These are phyloP conservation scores for Serpula lacrymans DNA, from an alignment of 768 basidiomycete genomes.

Conservation along the genomic window DNA sequence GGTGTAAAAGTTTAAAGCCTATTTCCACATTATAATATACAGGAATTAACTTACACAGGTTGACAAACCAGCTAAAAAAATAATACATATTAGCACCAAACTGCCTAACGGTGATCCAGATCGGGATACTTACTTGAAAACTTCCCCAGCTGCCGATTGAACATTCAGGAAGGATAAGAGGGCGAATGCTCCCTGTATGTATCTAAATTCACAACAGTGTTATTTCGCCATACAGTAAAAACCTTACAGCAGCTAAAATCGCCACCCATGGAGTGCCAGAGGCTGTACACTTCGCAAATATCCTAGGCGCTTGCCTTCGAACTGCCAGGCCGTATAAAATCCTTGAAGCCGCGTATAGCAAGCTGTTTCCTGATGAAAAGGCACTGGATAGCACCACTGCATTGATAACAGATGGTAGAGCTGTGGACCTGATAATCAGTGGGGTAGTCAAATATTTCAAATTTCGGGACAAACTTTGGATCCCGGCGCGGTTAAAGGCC, in stretches of 20 bases:
- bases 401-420: conserved; percentile 66
- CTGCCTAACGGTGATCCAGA: too few relatives aligned
- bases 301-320: conserved; percentile 46
- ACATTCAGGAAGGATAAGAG: conserved; percentile 66
- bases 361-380: conserved; percentile 68
- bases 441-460: conserved; percentile 11
- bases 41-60: conserved; percentile 60
- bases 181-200: conserved; percentile 33
- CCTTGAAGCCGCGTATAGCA: conserved; percentile 50
- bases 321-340: conserved; percentile 42
- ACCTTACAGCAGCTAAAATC: conserved; percentile 24
- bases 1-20: too few relatives aligned
- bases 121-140: conserved; percentile 20
- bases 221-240: conserved; percentile 3
- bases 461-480: too few relatives aligned
- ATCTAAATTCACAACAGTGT: conserved; percentile 27
- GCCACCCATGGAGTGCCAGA: conserved; percentile 46
- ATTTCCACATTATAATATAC: conserved; percentile 59
- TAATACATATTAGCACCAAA: too few relatives aligned
- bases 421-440: conserved; percentile 19
- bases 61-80: conserved; percentile 57
- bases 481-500: conserved; percentile 68
- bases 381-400: conserved; percentile 68
- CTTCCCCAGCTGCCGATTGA: conserved; percentile 44
- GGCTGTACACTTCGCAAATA: conserved; percentile 47